These are phyloP conservation scores for Penicillium sp. DNA, from an alignment of 2,329 filamentous ascomycete species.

Conservation along the genomic window DNA sequence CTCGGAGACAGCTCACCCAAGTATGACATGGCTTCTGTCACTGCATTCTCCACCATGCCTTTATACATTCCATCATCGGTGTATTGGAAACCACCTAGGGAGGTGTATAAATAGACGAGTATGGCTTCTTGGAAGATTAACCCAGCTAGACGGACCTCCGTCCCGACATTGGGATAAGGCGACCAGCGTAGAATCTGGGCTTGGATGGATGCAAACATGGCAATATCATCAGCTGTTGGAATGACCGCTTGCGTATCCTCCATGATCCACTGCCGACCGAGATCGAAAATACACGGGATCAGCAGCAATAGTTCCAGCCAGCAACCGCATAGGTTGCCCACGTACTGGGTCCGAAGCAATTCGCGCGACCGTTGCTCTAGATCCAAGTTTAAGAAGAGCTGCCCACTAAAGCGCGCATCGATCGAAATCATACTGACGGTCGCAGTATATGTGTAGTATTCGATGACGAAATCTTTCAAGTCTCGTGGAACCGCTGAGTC, in stretches of 20 bases:
- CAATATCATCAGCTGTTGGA: constrained; percentile 37
- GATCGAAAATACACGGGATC: constrained; percentile 28
- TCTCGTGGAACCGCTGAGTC: constrained; percentile 30
- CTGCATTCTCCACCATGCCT: constrained; percentile 19
- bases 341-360: constrained; percentile 21
- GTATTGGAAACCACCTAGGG: constrained; percentile 21
- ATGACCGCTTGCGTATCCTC: constrained; percentile 19
- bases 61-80: constrained; percentile 22
- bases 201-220: constrained; percentile 39
- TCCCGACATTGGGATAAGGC: constrained; percentile 29
- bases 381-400: constrained; percentile 34
- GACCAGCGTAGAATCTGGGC: constrained; percentile 37
- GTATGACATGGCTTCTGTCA: constrained; percentile 24
- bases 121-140: constrained; percentile 41
- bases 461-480: constrained; percentile 41
- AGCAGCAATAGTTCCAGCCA: constrained; percentile 26
- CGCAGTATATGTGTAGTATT: constrained; percentile 44
- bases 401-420: constrained; percentile 24
- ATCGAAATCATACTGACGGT: constrained; percentile 44
- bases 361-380: constrained; percentile 34
- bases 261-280: constrained; percentile 30
- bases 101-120: constrained; percentile 37
- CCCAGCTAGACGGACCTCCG: constrained; percentile 36
- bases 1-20: constrained; percentile 19
- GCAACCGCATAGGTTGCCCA: constrained; percentile 27